phyloP scores from a whole-genome alignment of 305 asterid species.

The Stenogyne calaminthoides region DNA sequence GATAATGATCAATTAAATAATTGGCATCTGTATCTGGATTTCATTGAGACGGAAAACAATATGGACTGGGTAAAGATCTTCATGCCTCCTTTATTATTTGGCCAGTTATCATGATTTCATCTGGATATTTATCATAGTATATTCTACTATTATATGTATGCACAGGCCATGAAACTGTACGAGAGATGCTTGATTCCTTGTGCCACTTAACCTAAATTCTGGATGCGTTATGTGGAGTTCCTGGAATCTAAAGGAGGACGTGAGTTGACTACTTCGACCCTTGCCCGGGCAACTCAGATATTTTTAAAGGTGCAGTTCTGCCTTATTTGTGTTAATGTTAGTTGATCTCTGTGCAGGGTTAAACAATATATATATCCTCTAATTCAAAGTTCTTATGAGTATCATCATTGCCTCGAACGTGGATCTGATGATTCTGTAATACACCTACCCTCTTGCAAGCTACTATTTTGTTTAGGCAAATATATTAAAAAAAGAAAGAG shows the following conservation, averaged over 20 bases:
- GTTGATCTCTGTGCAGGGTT: neutral
- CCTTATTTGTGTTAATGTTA: constrained; percentile 12
- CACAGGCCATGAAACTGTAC: constrained; percentile 75
- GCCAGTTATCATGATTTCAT: constrained; percentile 14
- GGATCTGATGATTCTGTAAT: neutral
- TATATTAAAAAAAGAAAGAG: too few relatives aligned
- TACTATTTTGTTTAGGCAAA: neutral
- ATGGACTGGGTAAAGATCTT: constrained; percentile 61
- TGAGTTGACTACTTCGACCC: constrained; percentile 70
- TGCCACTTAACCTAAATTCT: constrained; percentile 84
- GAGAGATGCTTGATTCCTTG: constrained; percentile 96
- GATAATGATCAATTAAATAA: constrained; percentile 66
- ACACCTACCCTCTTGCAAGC: constrained; percentile 20
- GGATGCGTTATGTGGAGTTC: constrained; percentile 90
- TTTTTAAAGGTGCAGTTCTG: constrained; percentile 61
- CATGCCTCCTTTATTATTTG: neutral
- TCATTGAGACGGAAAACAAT: constrained; percentile 72
- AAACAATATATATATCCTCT: constrained; percentile 50
- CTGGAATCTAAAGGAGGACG: constrained; percentile 80
- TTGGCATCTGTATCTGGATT: constrained; percentile 91
- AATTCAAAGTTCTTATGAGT: constrained; percentile 16
- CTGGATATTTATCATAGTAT: neutral
- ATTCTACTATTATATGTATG: constrained; percentile 16
- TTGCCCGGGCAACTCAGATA: constrained; percentile 74
- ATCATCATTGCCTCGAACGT: too few relatives aligned